Conservation (phyloP, 2,329 filamentous ascomycete genomes). For the Tolypocladium tundrense region DNA sequence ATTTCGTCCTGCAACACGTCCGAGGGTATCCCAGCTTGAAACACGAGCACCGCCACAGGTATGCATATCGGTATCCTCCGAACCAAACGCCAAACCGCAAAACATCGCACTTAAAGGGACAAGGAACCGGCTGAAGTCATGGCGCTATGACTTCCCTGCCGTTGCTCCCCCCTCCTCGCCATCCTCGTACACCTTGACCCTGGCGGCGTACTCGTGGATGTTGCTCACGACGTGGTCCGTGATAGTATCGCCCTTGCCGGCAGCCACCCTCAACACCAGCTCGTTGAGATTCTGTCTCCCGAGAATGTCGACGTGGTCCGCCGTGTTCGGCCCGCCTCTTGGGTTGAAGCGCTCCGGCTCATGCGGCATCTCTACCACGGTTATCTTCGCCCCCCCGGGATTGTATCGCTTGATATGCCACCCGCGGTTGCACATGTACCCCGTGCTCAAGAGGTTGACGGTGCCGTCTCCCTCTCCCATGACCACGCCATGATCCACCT, state of each 20-base stretch:
- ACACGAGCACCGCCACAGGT: not conserved
- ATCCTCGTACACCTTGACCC: conserved; percentile 73
- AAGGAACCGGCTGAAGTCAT: not conserved
- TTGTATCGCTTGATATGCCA: conserved; percentile 95
- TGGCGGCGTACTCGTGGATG: conserved; percentile 72
- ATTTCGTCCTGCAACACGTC: not conserved
- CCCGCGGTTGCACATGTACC: conserved; percentile 94
- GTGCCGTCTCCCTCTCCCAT: conserved; percentile 96
- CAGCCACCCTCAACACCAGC: conserved; percentile 74
- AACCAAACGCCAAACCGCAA: not conserved
- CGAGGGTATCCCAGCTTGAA: not conserved
- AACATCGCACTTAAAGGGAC: not conserved
- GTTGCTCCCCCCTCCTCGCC: conserved; percentile 7
- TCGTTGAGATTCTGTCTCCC: conserved; percentile 85
- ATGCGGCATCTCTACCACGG: conserved; percentile 90
- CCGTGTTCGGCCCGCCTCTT: conserved; percentile 58
- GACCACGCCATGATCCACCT: conserved; percentile 78
- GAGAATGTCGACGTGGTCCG: conserved; percentile 94
- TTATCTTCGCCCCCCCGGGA: conserved; percentile 70
- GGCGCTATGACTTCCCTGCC: not conserved
- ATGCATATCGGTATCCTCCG: not conserved
- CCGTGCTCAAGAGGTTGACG: conserved; percentile 80
- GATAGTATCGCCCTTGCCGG: conserved; percentile 73
- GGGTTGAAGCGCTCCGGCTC: conserved; percentile 90
- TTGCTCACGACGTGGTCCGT: conserved; percentile 68